These are phyloP conservation scores for Periconia sp. DNA, from an alignment of 2,329 filamentous ascomycete genomes.

Conservation along the genomic window DNA sequence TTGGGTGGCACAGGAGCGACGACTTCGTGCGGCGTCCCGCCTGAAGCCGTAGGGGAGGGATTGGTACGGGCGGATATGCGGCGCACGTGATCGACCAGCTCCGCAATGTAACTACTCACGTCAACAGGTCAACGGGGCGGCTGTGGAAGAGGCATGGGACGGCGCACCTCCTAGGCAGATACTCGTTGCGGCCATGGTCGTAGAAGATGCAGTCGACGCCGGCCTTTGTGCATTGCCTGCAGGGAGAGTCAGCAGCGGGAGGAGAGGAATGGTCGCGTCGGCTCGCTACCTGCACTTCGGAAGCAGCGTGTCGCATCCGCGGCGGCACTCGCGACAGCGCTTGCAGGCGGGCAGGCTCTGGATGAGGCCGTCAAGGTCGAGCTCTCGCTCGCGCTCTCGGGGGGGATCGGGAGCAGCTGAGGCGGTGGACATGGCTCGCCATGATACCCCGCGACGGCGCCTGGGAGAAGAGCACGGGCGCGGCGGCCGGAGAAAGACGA, in stretches of 20 bases:
- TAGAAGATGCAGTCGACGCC: conserved; percentile 42
- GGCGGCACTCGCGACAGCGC: conserved; percentile 42
- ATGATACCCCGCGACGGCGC: conserved; percentile 10
- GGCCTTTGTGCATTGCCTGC: conserved; percentile 45
- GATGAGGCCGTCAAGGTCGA: conserved; percentile 26
- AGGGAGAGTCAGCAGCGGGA: neutral
- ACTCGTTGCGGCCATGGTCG: conserved; percentile 40
- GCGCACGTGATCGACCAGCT: conserved; percentile 43
- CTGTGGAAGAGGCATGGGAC: neutral
- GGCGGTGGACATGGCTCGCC: conserved; percentile 25
- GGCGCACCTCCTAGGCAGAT: conserved; percentile 37
- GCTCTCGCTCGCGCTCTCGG: too few relatives aligned
- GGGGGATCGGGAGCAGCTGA: conserved; percentile 11
- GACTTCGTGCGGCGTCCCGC: conserved; percentile 17
- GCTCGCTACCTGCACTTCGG: conserved; percentile 41
- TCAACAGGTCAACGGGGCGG: conserved; percentile 13
- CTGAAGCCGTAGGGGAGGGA: conserved; percentile 27
- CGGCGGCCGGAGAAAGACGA: too few relatives aligned
- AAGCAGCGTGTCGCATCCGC: conserved; percentile 44
- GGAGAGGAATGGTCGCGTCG: too few relatives aligned
- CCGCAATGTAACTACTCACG: conserved; percentile 38
- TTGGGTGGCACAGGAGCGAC: conserved; percentile 11
- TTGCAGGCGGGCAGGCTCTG: conserved; percentile 43
- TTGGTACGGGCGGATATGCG: conserved; percentile 24
- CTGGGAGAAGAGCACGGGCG: conserved; percentile 1